Conservation (phyloP, 2,329 filamentous ascomycete species). For the Aspergillus puulaauensis region DNA sequence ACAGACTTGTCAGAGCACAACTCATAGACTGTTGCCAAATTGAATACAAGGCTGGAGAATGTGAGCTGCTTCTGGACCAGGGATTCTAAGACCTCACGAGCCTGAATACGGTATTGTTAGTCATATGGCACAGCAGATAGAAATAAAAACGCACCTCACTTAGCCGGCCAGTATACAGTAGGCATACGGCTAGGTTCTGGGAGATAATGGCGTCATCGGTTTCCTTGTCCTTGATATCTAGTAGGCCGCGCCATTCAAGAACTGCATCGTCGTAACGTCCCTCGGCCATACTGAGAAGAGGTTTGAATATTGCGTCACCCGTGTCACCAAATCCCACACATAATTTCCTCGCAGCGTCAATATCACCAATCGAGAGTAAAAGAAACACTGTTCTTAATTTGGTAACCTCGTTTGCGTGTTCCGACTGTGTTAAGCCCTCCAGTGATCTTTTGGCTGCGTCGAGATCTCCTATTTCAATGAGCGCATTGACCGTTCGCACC, state of each 20-base stretch:
- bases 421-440: constrained; percentile 50
- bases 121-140: neutral
- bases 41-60: constrained; percentile 83
- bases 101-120: constrained; percentile 43
- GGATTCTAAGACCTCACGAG: constrained; percentile 64
- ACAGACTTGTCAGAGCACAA: constrained; percentile 77
- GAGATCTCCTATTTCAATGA: constrained; percentile 73
- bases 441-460: constrained; percentile 76
- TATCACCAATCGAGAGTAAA: constrained; percentile 76
- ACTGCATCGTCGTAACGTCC: constrained; percentile 68
- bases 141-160: constrained; percentile 56
- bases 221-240: constrained; percentile 44
- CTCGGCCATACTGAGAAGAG: constrained; percentile 76
- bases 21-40: constrained; percentile 88
- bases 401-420: constrained; percentile 29
- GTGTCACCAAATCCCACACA: constrained; percentile 47
- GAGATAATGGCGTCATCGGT: constrained; percentile 66
- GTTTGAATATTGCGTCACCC: constrained; percentile 42
- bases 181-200: constrained; percentile 80
- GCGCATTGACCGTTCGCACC: constrained; percentile 55
- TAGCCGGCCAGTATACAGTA: constrained; percentile 78
- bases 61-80: constrained; percentile 63
- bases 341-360: constrained; percentile 63
- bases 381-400: constrained; percentile 59
- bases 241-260: constrained; percentile 58